Base-by-base conservation (phyloP, 805 yeast genomes). In the Starmerella bombi region DNA sequence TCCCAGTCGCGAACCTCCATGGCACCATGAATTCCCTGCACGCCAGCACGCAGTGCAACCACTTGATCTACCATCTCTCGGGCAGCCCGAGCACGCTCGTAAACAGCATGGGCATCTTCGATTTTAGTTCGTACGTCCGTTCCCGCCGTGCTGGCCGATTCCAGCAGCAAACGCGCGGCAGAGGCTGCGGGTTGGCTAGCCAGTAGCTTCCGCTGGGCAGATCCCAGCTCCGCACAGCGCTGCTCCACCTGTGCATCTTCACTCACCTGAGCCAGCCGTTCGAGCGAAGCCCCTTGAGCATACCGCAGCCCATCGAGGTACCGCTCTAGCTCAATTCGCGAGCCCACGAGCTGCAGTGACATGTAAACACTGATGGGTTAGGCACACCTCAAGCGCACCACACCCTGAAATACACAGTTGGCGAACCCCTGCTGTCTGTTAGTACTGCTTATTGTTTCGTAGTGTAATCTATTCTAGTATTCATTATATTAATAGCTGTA, bases 1-100 rank as follows among this genome's bases (percentile, higher is more conserved):
- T 70, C 72, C 81, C 91, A 84, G 50, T 82, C 73, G 23, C 70
- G 60, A 25, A 71, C 70, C 27, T 74, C 77, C 39, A 88, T 68
- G 4, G 94, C 81, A 36, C 72, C 71, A 52, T 74, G 63, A 5
- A 83, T 78, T 40, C 75, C 75, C 32, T 71, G 65, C 9, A 88
- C 69, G 50, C 75, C 74, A 25, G 68, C 67, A 53, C 80, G 80
- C 45, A 88, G 62, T n/a, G 67, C 58, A 44, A 77, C 75, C 1
- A 81, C 78, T 44, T 76, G 63, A 29, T 69, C 65, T 3, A 83
- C 88, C 54, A 77, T 83, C 14, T 66, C 62, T 17, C 74, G 66
- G 0, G 93, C 74, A 32, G 67, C 61, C 37, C 67, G 61, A 14
- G 86, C 81, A 29, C 80, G 70, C 17, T 48, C 42, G 32, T 51